Base-by-base conservation (phyloP, 495 filamentous ascomycete species). In the Geoglossum glabrum region DNA sequence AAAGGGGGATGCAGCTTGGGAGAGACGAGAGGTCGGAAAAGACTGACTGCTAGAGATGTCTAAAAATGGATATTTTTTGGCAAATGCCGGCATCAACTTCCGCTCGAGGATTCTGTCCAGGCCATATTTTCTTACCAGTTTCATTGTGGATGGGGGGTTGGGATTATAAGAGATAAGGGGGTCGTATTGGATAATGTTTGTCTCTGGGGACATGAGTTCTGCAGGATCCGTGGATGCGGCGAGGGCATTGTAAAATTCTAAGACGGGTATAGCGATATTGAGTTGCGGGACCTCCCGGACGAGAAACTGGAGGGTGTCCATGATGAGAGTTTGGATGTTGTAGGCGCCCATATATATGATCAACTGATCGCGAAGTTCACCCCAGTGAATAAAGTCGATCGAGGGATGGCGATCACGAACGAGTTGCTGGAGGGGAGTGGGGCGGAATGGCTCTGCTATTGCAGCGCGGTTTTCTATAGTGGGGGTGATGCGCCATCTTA, bases 371-470 rank as follows among this genome's bases (percentile, higher is more conserved):
- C 56, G 56, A 23, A 58, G 27, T 13, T 58, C 56, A 3, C 40
- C 56, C 56, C 43, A 58, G 56, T 47, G 47, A 27, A 58, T 45
- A 27, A 58, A 51, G 45, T 58, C 56, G 56, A 58, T 58, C 5
- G 33, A 23, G 13, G 43, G 26, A n/a, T 58, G 34, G 10, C 43
- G 36, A 9, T 58, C 43, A 17, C 27, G 23, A 31, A 50, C 38
- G n/a, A 47, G 36, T n/a, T 51, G 43, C 27, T 58, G 56, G 25
- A 58, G 56, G 1, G 47, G 30, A 2, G 56, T 58, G 13, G 56
- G 56, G 19, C 56, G 38, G 56, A 58, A 58, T 9, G 56, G 56
- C 15, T 30, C 23, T 6, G 38, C 8, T 26, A 58, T 33, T 33
- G 49, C 21, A 19, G 19, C 33, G 23, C 56, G 15, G 13, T 58